Conservation (phyloP, 2,329 filamentous ascomycete species). For the Hypocreales sp. region DNA sequence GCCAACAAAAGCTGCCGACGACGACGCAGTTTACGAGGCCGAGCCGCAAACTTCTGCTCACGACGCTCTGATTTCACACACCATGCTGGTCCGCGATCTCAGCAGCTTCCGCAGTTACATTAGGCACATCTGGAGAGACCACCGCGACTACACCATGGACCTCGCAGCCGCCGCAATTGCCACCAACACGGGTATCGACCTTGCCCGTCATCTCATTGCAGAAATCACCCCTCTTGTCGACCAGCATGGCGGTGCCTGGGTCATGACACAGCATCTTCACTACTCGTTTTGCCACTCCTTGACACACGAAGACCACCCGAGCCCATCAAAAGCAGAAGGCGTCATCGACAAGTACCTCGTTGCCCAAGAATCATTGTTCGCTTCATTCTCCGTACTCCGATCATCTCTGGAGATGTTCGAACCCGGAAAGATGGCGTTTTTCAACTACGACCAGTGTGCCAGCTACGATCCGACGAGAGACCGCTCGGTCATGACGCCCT, state of each 20-base stretch:
- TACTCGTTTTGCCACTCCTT: too few species aligned
- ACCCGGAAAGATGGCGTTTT: conserved; percentile 5
- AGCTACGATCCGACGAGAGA: conserved; percentile 11
- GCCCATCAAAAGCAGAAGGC: too few species aligned
- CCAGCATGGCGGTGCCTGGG: conserved; percentile 8
- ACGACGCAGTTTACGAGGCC: conserved; percentile 12
- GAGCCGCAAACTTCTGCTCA: conserved; percentile 10
- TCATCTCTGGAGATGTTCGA: conserved; percentile 4
- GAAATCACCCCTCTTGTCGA: conserved; percentile 12
- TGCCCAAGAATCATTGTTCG: conserved; percentile 2
- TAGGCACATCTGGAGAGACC: conserved; percentile 15
- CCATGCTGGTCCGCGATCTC: conserved; percentile 14
- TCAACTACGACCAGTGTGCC: conserved; percentile 10
- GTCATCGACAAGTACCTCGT: too few species aligned
- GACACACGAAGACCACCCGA: too few species aligned
- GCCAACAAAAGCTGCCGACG: neutral
- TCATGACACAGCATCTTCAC: conserved; percentile 7
- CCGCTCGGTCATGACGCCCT: conserved; percentile 9
- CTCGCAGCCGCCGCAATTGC: conserved; percentile 17
- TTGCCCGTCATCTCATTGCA: conserved; percentile 16
- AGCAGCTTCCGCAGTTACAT: conserved; percentile 11
- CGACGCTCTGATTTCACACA: conserved; percentile 13
- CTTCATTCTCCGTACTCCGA: conserved; percentile 1
- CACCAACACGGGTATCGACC: conserved; percentile 19
- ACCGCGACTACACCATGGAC: too few species aligned